Conservation (phyloP, 768 basidiomycete species). For the Pulveroboletus sp. region DNA sequence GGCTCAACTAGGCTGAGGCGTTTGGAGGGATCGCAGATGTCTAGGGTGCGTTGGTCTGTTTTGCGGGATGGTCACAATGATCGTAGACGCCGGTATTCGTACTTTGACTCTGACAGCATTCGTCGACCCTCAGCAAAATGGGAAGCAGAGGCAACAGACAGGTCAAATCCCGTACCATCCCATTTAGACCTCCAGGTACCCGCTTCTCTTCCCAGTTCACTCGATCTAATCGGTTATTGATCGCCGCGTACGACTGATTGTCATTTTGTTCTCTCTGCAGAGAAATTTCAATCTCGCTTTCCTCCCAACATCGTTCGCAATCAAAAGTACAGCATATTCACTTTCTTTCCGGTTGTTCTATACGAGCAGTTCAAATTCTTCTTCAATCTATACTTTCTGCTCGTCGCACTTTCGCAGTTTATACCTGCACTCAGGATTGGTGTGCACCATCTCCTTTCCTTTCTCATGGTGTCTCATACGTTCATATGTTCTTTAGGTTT, state of each 20-base stretch:
- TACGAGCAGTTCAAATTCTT: constrained; percentile 99
- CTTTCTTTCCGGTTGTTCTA: constrained; percentile 95
- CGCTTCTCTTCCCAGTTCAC: background rate
- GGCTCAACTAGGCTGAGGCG: constrained; percentile 24
- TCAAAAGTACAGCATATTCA: constrained; percentile 95
- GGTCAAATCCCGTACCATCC: constrained; percentile 73
- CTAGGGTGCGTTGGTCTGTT: constrained; percentile 12
- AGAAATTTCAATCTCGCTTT: constrained; percentile 65
- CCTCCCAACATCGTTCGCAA: constrained; percentile 93
- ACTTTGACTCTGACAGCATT: constrained; percentile 9
- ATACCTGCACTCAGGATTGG: constrained; percentile 95
- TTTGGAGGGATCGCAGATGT: constrained; percentile 20
- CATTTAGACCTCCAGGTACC: constrained; percentile 69
- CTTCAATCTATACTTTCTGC: constrained; percentile 97
- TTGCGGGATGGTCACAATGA: background rate
- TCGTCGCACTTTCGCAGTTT: constrained; percentile 95
- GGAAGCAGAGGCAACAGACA: constrained; percentile 32
- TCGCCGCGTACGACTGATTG: background rate
- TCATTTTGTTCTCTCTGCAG: constrained; percentile 32
- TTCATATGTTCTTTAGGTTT: constrained; percentile 54
- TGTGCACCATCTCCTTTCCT: constrained; percentile 31
- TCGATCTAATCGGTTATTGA: background rate
- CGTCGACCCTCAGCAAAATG: constrained; percentile 16
- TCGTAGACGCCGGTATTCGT: constrained; percentile 1
- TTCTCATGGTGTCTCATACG: background rate